Base-by-base conservation (phyloP, 1,139 yeast genomes). In the Hyphopichia wangnamkhiaoensis region DNA sequence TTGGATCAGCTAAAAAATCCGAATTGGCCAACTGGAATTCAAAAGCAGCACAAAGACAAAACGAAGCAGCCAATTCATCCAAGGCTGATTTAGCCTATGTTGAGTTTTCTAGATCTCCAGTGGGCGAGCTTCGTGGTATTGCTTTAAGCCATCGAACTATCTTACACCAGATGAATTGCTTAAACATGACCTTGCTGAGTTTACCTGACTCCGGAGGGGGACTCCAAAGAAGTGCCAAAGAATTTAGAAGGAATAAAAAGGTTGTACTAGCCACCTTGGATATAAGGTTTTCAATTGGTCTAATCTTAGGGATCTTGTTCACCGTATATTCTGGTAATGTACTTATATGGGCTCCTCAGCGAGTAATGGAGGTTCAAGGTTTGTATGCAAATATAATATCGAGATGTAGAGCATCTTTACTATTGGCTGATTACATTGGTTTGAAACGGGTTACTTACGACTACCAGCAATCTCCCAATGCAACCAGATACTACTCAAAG, bases 101-200 rank as follows among this genome's bases (percentile, higher is more conserved):
- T 19, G 98, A 94, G 61, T 94, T 86, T 57, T 82, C 95, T 0
- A 76, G 94, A 49, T 85, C 95, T 2, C 95, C 98, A 0, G 79
- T 88, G 15, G 98, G 98, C 2, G 95, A 91, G 50, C 65, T 90
- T 26, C 75, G 96, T 39, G 99, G 99, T 5, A 95, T 94, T 30
- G 96, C 95, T 1, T 76, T 94, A 57, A 85, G 94, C 24, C 98
- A 93, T 55, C 72, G 89, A 43, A 90, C 96, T 0, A 78, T 94
- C 14, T 74, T 86, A 53, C 94, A 89, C 52, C 98, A 93, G 57
- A 88, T 93, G 93, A 76, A 79, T 43, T 79, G 89, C 38, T 58
- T 94, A 27, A 76, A 85, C 12, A 74, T 80, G 5, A 79, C 94
- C 20, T 65, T 93, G 16, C 77, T 79, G 56, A 81, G 88, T 41